These are phyloP conservation scores for Fusarium sp. DNA, from an alignment of 2,329 filamentous ascomycete species.

Conservation along the genomic window DNA sequence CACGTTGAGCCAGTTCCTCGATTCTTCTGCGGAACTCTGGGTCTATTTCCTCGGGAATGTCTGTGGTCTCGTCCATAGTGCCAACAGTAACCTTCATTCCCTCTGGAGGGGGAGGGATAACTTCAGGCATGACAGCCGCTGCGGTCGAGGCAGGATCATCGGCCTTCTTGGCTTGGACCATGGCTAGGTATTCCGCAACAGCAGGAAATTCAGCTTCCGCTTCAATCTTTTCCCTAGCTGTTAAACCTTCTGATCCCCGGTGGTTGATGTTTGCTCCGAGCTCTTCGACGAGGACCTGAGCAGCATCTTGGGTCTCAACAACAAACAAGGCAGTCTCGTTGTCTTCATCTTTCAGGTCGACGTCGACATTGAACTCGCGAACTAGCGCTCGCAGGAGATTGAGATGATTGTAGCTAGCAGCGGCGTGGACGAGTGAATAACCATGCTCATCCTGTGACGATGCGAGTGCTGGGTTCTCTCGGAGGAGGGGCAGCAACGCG, in stretches of 20 bases:
- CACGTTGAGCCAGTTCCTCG: slow-evolving; percentile 84
- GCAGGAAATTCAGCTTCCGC: slow-evolving; percentile 39
- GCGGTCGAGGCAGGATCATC: slow-evolving; percentile 45
- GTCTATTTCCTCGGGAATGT: slow-evolving; percentile 73
- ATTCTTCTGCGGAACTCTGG: slow-evolving; percentile 87
- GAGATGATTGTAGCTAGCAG: slow-evolving; percentile 89
- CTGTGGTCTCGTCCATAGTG: slow-evolving; percentile 72
- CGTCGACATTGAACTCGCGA: slow-evolving; percentile 78
- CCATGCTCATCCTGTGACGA: slow-evolving; percentile 87
- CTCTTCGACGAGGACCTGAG: slow-evolving; percentile 83
- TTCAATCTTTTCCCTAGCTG: slow-evolving; percentile 80
- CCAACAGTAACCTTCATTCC: slow-evolving; percentile 83
- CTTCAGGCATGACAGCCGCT: slow-evolving; percentile 46
- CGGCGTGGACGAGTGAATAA: slow-evolving; percentile 93
- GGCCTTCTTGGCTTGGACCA: slow-evolving; percentile 38
- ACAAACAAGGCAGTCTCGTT: slow-evolving; percentile 94
- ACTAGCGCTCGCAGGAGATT: slow-evolving; percentile 81
- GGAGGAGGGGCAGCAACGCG: slow-evolving; percentile 78
- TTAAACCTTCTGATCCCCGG: slow-evolving; percentile 79
- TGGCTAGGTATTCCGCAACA: slow-evolving; percentile 33
- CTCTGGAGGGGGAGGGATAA: slow-evolving; percentile 74
- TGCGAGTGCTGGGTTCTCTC: slow-evolving; percentile 79
- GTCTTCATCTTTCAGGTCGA: slow-evolving; percentile 89
- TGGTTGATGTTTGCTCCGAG: slow-evolving; percentile 74
- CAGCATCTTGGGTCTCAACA: slow-evolving; percentile 83